Percentiles rank a stretch among this genome's conserved stretches.
Evolutionary conservation across 768 basidiomycete genomes (phyloP).

Genomic region (Postia placenta): DNA sequence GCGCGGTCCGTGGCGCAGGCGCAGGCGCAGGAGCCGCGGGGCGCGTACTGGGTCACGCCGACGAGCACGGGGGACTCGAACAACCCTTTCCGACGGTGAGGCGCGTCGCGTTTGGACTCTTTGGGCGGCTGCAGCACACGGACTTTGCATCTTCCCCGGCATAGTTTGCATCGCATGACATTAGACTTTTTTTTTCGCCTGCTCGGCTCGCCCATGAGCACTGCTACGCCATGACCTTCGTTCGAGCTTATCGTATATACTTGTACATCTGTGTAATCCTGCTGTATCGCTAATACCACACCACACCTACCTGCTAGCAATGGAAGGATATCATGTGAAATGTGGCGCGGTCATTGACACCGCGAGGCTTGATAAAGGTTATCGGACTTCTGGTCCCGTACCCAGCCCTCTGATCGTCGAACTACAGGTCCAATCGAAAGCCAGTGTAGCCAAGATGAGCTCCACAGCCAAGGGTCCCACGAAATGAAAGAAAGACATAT

Average conservation of each 20-base stretch:
- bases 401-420: too few relatives aligned
- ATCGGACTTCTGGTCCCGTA: too few relatives aligned
- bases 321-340: conserved; percentile 1
- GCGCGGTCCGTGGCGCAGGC: conserved; percentile 39
- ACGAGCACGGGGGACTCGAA: conserved; percentile 36
- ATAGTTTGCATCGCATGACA: too few relatives aligned
- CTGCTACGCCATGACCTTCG: conserved; percentile 3
- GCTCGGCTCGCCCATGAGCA: too few relatives aligned
- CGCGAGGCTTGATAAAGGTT: too few relatives aligned
- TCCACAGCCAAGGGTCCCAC: too few relatives aligned
- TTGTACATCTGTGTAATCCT: neutral
- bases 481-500: too few relatives aligned
- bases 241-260: neutral
- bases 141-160: too few relatives aligned
- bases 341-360: neutral
- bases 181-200: too few relatives aligned
- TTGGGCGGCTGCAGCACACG: neutral
- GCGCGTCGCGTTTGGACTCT: neutral
- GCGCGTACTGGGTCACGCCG: conserved; percentile 9
- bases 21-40: conserved; percentile 7
- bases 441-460: too few relatives aligned
- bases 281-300: neutral
- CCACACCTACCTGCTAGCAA: neutral
- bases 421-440: too few relatives aligned
- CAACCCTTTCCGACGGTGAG: conserved; percentile 49